phyloP scores from a whole-genome alignment of 805 yeast genomes.

The Pichia californica region DNA sequence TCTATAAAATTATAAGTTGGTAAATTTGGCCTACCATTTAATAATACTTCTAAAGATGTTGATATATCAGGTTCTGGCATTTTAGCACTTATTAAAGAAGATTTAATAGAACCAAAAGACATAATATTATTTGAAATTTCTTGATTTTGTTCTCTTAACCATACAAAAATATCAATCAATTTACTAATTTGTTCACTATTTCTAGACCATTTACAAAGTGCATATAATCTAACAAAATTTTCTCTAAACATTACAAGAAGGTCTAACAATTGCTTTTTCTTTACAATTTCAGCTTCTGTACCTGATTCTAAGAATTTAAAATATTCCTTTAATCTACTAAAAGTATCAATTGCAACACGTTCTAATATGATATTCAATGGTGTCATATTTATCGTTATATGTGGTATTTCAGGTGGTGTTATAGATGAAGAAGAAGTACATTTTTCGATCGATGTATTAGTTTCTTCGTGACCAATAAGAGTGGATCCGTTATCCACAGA shows the following conservation, averaged over 20 bases:
- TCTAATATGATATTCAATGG: conserved; percentile 56
- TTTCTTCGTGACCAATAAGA: too few relatives aligned
- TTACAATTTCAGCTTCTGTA: conserved; percentile 48
- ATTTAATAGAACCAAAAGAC: conserved; percentile 61
- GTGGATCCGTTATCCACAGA: too few relatives aligned
- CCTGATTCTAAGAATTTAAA: conserved; percentile 53
- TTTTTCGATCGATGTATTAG: background rate
- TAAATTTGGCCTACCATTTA: conserved; percentile 68
- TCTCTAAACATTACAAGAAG: conserved; percentile 68
- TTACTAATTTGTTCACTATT: conserved; percentile 64
- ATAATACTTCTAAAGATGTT: conserved; percentile 81
- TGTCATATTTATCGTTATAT: conserved; percentile 62
- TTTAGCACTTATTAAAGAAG: conserved; percentile 79
- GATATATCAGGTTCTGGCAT: conserved; percentile 85
- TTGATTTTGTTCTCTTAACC: conserved; percentile 76
- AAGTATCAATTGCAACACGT: conserved; percentile 55
- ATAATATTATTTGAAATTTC: conserved; percentile 57
- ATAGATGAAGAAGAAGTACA: background rate
- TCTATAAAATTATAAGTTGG: conserved; percentile 57
- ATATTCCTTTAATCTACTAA: conserved; percentile 52
- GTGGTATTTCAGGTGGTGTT: conserved; percentile 44
- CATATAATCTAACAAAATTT: conserved; percentile 78
- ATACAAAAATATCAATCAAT: conserved; percentile 79
- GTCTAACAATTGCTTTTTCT: conserved; percentile 65
- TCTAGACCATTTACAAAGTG: conserved; percentile 82